Evolutionary conservation across 352 stramenopile species (phyloP), one percentile per base, ranked within the genome.

Genomic region (Pythium vanterpoolii): DNA sequence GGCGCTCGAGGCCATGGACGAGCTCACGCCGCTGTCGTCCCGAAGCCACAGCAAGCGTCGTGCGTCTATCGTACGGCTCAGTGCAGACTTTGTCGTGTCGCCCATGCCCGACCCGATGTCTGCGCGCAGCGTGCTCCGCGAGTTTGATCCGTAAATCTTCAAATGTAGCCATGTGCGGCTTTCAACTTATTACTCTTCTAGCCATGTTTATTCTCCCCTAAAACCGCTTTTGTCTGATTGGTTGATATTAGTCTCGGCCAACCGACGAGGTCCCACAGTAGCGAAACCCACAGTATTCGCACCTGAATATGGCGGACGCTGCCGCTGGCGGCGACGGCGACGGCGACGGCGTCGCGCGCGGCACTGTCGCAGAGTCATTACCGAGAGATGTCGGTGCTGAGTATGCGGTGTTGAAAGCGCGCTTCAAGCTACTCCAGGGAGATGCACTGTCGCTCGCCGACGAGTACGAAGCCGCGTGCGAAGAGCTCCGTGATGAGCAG

Each of bases 21-120:
- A 77, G 54, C 38, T 69, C 24, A 78, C 74, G 11, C 74, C 74
- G 43, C 70, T 84, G 9, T 79, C 74, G 16, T 60, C 62, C 14
- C 71, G 67, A 18, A 58, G 60, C 21, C 59, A 54, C 47, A 68
- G 61, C 55, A 64, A 57, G 46, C 61, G 64, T 34, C 69, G 69
- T 16, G 69, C 69, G 38, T 77, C 69, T 23, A 74, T 77, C 52
- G 66, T 77, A 50, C 56, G 66, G 3, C 63, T 77, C 47, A 73
- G 66, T 33, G 56, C 56, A 21, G 69, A 77, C 49, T 77, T 77
- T 38, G 60, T 77, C 33, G 65, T 62, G 30, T 76, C 65, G 28
- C 69, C 69, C 14, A 68, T 76, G 58, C 65, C 61, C 39, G 62
- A 69, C 21, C 43, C 31, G 18, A 19, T 13, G 19, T 24, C 44